Evolutionary conservation across 1,284 basidiomycete genomes (phyloP).

Genomic region (Rhizoctonia solani): DNA sequence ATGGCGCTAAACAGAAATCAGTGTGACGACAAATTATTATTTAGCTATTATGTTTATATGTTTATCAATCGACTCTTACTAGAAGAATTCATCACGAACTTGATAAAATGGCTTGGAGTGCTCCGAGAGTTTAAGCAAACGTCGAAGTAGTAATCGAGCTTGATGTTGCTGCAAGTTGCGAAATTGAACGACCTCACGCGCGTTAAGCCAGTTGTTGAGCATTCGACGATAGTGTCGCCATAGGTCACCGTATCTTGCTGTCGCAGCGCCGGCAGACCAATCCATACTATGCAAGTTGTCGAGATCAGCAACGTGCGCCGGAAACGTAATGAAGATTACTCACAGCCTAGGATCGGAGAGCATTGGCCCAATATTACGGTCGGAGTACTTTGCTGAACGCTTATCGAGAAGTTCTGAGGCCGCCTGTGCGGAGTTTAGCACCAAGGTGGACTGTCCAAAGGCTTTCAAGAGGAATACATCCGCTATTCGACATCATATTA

Average conservation of each 20-base stretch:
- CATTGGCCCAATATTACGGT: slow-evolving; percentile 39
- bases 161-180: slow-evolving; percentile 1
- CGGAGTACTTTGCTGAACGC: slow-evolving; percentile 52
- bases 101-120: neutral
- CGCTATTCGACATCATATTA: neutral
- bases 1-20: neutral
- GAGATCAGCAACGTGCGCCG: neutral
- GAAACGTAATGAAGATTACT: too few relatives aligned
- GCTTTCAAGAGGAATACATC: slow-evolving; percentile 55
- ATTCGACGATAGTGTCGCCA: slow-evolving; percentile 6
- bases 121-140: neutral
- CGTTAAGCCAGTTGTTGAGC: neutral
- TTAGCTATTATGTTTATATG: neutral
- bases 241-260: neutral
- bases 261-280: neutral
- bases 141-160: neutral
- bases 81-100: neutral
- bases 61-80: neutral
- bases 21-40: too few relatives aligned
- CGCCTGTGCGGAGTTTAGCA: slow-evolving; percentile 52
- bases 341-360: neutral
- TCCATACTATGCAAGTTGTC: neutral
- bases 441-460: slow-evolving; percentile 53
- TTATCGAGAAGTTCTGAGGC: slow-evolving; percentile 54
- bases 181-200: neutral